phyloP scores from a whole-genome alignment of 73 alveolate genomes.

The Uronychia binucleata region DNA sequence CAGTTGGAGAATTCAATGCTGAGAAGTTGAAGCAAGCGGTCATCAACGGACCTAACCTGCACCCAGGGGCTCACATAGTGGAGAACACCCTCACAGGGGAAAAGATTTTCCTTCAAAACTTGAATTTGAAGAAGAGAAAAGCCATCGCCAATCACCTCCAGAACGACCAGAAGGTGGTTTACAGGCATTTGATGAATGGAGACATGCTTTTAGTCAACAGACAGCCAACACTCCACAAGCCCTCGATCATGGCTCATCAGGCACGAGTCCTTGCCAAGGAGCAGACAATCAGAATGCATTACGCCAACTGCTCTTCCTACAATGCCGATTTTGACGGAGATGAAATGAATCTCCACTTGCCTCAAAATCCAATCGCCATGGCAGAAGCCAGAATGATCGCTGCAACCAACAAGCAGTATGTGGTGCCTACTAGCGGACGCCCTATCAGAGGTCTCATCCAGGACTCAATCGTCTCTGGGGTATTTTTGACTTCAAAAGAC shows the following conservation, averaged over 20 bases:
- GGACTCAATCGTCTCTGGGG: conserved; percentile 97
- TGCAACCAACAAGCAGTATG: conserved; percentile 92
- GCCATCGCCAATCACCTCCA: conserved; percentile 87
- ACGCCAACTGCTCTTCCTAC: conserved; percentile 98
- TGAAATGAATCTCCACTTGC: conserved; percentile 99
- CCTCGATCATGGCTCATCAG: conserved; percentile 93
- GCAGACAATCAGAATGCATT: conserved; percentile 98
- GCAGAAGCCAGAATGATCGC: conserved; percentile 91
- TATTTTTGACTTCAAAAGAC: conserved; percentile 94
- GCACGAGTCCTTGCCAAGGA: conserved; percentile 96
- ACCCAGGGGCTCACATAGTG: conserved; percentile 96
- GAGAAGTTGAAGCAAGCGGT: conserved; percentile 86
- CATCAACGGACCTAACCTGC: conserved; percentile 88
- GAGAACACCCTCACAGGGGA: conserved; percentile 81
- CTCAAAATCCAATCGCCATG: conserved; percentile 89
- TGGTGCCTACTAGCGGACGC: conserved; percentile 98
- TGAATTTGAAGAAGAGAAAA: conserved; percentile 80
- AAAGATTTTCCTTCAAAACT: conserved; percentile 78
- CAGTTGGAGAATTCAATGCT: conserved; percentile 88
- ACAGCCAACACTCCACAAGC: conserved; percentile 99
- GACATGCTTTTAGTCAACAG: conserved; percentile 96
- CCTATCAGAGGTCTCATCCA: conserved; percentile 99
- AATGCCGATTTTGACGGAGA: conserved; percentile 99
- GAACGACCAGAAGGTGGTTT: conserved; percentile 85
- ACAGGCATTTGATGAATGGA: conserved; percentile 95